phyloP scores from a whole-genome alignment of 768 basidiomycete genomes.

The Tricholoma saponaceum region DNA sequence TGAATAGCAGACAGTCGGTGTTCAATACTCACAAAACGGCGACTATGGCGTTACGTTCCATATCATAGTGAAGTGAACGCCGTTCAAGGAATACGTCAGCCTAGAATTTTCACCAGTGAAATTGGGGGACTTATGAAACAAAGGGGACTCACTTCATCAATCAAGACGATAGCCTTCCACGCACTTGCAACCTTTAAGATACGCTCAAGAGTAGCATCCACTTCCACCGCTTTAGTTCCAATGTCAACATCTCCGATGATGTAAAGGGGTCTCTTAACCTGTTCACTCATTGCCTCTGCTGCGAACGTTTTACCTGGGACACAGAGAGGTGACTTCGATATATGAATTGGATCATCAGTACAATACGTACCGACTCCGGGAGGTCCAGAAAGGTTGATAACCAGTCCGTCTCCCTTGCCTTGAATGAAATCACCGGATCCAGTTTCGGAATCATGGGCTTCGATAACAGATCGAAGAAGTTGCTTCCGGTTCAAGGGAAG shows the following conservation, averaged over 20 bases:
- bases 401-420: slow-evolving; percentile 48
- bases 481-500: slow-evolving; percentile 39
- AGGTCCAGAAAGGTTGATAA: slow-evolving; percentile 51
- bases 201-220: no score
- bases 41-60: slow-evolving; percentile 67
- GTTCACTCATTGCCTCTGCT: slow-evolving; percentile 52
- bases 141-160: slow-evolving; percentile 37
- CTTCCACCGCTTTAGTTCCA: slow-evolving; percentile 34
- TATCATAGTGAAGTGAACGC: slow-evolving; percentile 49
- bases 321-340: background rate
- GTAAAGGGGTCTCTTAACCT: slow-evolving; percentile 45
- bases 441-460: slow-evolving; percentile 44
- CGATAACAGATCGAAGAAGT: slow-evolving; percentile 48
- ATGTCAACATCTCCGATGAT: slow-evolving; percentile 50
- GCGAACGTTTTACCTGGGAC: slow-evolving; percentile 45
- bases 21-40: slow-evolving; percentile 46
- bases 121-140: background rate
- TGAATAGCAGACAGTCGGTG: slow-evolving; percentile 17
- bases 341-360: background rate
- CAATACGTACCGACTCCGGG: slow-evolving; percentile 45
- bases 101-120: slow-evolving; percentile 7
- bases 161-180: slow-evolving; percentile 54
- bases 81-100: slow-evolving; percentile 71
- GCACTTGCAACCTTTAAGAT: slow-evolving; percentile 39
- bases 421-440: slow-evolving; percentile 57